Evolutionary conservation across 2,329 filamentous ascomycete species (phyloP).

Genomic region (Xylariales sp.): DNA sequence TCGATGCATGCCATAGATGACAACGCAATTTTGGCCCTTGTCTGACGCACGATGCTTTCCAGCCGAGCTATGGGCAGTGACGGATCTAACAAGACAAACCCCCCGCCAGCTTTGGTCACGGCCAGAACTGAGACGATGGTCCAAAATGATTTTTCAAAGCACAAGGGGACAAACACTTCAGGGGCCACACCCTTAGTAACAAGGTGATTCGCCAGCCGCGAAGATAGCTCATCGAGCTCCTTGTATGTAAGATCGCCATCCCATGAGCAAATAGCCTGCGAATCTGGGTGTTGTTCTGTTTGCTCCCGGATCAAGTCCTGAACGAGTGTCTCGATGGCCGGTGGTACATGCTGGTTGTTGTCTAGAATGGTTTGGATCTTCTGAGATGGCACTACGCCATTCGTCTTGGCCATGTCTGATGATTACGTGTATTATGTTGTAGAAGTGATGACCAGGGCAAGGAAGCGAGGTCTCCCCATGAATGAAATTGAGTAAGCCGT

Average conservation of each 20-base stretch:
- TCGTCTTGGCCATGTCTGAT: no score
- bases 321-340: not conserved
- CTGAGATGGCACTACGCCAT: no score
- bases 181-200: not conserved
- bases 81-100: conserved; percentile 16
- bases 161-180: not conserved
- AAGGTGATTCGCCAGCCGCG: not conserved
- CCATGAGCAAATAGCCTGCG: not conserved
- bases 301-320: not conserved
- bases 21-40: not conserved
- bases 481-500: no score
- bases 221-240: not conserved
- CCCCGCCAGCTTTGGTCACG: conserved; percentile 29
- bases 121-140: conserved; percentile 26
- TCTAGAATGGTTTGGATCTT: no score
- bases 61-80: not conserved
- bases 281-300: not conserved
- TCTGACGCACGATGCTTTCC: not conserved
- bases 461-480: no score
- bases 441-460: no score
- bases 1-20: not conserved
- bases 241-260: not conserved
- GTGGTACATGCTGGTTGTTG: no score
- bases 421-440: no score
- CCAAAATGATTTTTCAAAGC: not conserved